A percentile compares a stretch with the other conserved stretches of the same genome.
Evolutionary conservation across 257 asterid genomes (phyloP).

Genomic region (Plantago major): DNA sequence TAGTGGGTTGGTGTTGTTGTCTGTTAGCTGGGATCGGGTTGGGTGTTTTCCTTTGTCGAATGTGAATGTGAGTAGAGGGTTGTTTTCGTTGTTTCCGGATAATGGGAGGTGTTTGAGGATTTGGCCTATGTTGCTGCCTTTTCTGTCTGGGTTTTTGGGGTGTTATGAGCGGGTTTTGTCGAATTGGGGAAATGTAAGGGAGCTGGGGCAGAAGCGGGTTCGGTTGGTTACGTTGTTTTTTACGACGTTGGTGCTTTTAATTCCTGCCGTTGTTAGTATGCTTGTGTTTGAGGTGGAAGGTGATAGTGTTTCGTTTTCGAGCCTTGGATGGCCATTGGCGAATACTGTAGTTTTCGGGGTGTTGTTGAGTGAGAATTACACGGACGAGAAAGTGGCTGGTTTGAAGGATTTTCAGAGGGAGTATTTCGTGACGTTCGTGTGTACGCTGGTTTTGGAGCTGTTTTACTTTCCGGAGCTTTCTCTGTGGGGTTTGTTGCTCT

Average conservation of each 20-base stretch:
- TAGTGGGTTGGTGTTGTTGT: constrained; percentile 57
- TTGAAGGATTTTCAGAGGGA: constrained; percentile 65
- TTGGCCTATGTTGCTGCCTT: constrained; percentile 91
- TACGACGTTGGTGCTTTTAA: constrained; percentile 55
- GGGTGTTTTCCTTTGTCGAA: constrained; percentile 84
- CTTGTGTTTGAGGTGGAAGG: constrained; percentile 80
- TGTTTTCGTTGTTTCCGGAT: constrained; percentile 47
- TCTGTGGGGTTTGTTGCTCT: constrained; percentile 78
- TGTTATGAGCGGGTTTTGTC: constrained; percentile 58
- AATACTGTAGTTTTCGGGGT: constrained; percentile 90
- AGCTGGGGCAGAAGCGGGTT: constrained; percentile 60
- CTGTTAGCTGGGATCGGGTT: constrained; percentile 88
- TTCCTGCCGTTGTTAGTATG: constrained; percentile 84
- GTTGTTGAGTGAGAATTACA: constrained; percentile 80
- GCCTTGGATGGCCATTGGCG: constrained; percentile 79
- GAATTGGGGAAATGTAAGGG: constrained; percentile 58
- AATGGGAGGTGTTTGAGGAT: constrained; percentile 58
- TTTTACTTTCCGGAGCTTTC: constrained; percentile 80
- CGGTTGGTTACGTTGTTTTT: constrained; percentile 63
- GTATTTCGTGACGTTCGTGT: constrained; percentile 64
- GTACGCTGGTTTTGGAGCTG: constrained; percentile 74
- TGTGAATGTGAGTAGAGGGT: constrained; percentile 44
- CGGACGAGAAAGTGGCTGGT: constrained; percentile 48
- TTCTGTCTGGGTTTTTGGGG: constrained; percentile 75
- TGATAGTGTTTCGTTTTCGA: constrained; percentile 51